Percentiles rank a stretch among this genome's conserved stretches.
phyloP scores from a whole-genome alignment of 768 basidiomycete genomes.

The Pleurotus tuoliensis region DNA sequence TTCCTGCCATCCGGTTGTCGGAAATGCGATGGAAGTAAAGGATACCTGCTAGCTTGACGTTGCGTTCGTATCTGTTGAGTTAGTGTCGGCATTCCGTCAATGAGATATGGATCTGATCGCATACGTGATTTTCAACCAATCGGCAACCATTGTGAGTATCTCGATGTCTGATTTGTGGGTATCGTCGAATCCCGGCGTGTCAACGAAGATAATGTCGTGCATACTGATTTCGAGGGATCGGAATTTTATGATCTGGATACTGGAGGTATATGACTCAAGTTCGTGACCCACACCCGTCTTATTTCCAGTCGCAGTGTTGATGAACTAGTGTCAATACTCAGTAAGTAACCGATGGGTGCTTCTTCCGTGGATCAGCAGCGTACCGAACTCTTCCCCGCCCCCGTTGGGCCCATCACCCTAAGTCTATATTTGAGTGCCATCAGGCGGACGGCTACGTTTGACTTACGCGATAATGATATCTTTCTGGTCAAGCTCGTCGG shows the following conservation, averaged over 20 bases:
- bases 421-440: neutral
- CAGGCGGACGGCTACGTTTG: neutral
- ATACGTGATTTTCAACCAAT: slow-evolving; percentile 14
- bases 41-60: slow-evolving; percentile 14
- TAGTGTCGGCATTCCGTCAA: neutral
- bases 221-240: slow-evolving; percentile 2
- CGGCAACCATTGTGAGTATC: slow-evolving; percentile 14
- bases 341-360: neutral
- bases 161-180: slow-evolving; percentile 14
- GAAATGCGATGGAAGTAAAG: slow-evolving; percentile 21
- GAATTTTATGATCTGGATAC: neutral
- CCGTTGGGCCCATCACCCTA: slow-evolving; percentile 18
- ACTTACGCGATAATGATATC: slow-evolving; percentile 13
- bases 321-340: slow-evolving; percentile 11
- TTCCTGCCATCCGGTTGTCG: slow-evolving; percentile 9
- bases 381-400: slow-evolving; percentile 19
- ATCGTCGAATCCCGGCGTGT: slow-evolving; percentile 20
- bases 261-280: slow-evolving; percentile 11
- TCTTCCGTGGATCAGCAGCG: neutral
- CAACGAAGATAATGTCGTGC: slow-evolving; percentile 15
- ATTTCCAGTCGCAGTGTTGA: slow-evolving; percentile 11
- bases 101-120: neutral
- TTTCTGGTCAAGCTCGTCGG: neutral
- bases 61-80: slow-evolving; percentile 7
- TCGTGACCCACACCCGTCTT: slow-evolving; percentile 12